A percentile compares a stretch with the other conserved stretches of the same genome.
Evolutionary conservation across 2,329 filamentous ascomycete species (phyloP).

Genomic region (Phialophora expanda): DNA sequence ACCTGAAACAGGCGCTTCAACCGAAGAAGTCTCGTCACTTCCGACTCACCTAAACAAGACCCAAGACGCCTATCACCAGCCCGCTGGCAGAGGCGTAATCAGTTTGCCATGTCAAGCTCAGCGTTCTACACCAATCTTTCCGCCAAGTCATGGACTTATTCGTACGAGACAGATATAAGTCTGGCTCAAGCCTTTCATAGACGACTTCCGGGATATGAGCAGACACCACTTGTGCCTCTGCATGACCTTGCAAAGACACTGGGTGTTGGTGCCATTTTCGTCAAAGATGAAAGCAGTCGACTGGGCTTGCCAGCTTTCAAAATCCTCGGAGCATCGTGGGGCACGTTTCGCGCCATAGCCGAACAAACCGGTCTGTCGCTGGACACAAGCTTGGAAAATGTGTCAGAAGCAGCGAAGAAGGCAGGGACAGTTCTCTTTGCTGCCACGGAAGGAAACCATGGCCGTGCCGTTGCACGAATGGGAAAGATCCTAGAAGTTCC

Average conservation of each 20-base stretch:
- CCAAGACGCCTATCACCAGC: neutral
- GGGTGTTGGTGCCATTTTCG: conserved; percentile 61
- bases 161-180: conserved; percentile 20
- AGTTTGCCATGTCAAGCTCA: conserved; percentile 20
- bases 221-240: conserved; percentile 62
- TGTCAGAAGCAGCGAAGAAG: conserved; percentile 47
- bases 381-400: conserved; percentile 51
- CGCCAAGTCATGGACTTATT: conserved; percentile 25
- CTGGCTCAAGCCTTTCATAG: conserved; percentile 58
- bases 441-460: conserved; percentile 78
- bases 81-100: neutral
- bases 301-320: conserved; percentile 78
- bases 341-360: conserved; percentile 63
- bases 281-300: conserved; percentile 74
- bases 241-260: conserved; percentile 62
- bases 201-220: conserved; percentile 61
- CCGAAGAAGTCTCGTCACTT: neutral
- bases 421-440: conserved; percentile 59
- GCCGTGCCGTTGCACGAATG: conserved; percentile 73
- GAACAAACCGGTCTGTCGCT: conserved; percentile 51
- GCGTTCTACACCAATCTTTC: conserved; percentile 25
- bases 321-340: conserved; percentile 80
- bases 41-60: neutral
- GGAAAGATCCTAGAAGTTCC: conserved; percentile 62
- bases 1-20: neutral